Evolutionary conservation across 495 filamentous ascomycete species (phyloP).

Genomic region (Melanomma pulvis-pyrius): DNA sequence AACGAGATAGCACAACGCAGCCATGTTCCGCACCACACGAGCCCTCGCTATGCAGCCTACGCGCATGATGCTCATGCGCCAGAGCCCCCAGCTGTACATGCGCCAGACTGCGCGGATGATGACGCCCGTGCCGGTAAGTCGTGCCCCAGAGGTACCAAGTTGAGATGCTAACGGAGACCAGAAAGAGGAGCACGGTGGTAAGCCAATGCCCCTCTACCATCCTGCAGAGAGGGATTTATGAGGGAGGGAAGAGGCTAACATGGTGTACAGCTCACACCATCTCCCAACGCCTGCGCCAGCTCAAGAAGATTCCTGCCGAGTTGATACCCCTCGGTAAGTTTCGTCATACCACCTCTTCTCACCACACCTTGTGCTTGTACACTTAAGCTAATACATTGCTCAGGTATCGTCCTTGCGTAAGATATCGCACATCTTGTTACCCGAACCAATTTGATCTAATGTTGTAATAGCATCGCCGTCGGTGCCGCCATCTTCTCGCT

Average conservation of each 20-base stretch:
- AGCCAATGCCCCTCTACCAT: neutral
- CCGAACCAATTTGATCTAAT: neutral
- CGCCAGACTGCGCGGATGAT: slow-evolving; percentile 54
- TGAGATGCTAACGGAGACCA: slow-evolving; percentile 12
- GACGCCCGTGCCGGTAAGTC: slow-evolving; percentile 77
- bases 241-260: neutral
- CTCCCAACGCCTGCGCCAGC: slow-evolving; percentile 85
- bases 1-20: neutral
- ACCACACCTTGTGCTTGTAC: neutral
- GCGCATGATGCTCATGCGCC: slow-evolving; percentile 59
- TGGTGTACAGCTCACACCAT: slow-evolving; percentile 80
- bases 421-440: slow-evolving; percentile 28
- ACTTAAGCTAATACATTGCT: slow-evolving; percentile 18
- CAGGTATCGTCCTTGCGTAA: slow-evolving; percentile 83
- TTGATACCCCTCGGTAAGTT: slow-evolving; percentile 89
- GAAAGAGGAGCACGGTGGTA: slow-evolving; percentile 53
- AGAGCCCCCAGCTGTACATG: slow-evolving; percentile 42
- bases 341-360: neutral
- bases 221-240: neutral
- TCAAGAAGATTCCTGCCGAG: slow-evolving; percentile 90
- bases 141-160: neutral
- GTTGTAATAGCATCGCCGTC: slow-evolving; percentile 60
- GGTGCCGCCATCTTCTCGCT: slow-evolving; percentile 78
- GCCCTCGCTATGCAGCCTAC: slow-evolving; percentile 67
- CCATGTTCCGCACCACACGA: slow-evolving; percentile 30